Percentiles rank a stretch among this genome's conserved stretches.
These are phyloP conservation scores for Metschnikowia arizonensis DNA, from an alignment of 805 yeast genomes.

Conservation along the genomic window DNA sequence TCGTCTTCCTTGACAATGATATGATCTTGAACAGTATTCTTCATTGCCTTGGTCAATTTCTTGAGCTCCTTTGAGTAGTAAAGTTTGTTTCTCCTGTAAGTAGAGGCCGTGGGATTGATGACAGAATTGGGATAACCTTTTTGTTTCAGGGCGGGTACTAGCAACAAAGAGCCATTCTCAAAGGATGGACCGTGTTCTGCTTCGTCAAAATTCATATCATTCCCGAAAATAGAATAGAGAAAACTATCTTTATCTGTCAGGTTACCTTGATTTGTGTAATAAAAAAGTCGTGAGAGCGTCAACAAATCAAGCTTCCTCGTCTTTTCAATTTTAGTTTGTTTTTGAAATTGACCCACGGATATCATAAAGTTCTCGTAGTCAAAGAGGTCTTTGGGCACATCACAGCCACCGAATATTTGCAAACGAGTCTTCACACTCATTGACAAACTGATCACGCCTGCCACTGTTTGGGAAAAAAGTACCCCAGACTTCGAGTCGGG, in stretches of 20 bases:
- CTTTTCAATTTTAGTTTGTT: constrained; percentile 51
- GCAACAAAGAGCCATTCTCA: neutral
- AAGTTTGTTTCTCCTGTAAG: constrained; percentile 25
- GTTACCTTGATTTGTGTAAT: constrained; percentile 32
- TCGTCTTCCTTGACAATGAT: constrained; percentile 22
- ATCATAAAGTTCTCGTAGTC: constrained; percentile 65
- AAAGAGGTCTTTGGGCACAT: constrained; percentile 78
- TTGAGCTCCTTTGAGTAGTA: constrained; percentile 40
- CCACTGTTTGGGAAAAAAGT: constrained; percentile 63
- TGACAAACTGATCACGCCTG: constrained; percentile 77
- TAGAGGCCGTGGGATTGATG: constrained; percentile 13
- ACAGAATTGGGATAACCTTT: neutral
- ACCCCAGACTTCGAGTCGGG: constrained; percentile 49
- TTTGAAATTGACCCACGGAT: constrained; percentile 75
- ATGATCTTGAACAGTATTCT: constrained; percentile 66
- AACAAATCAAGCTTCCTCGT: constrained; percentile 53
- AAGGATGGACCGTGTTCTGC: constrained; percentile 3
- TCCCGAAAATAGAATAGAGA: constrained; percentile 11
- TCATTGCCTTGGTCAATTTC: constrained; percentile 62
- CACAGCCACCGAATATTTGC: constrained; percentile 33
- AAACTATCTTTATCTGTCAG: constrained; percentile 22
- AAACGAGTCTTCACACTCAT: constrained; percentile 66
- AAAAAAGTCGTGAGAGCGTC: constrained; percentile 42
- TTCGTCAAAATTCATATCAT: constrained; percentile 11
- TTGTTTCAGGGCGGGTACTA: neutral